phyloP scores from a whole-genome alignment of 2,329 filamentous ascomycete genomes.

The Curvularia sp. region DNA sequence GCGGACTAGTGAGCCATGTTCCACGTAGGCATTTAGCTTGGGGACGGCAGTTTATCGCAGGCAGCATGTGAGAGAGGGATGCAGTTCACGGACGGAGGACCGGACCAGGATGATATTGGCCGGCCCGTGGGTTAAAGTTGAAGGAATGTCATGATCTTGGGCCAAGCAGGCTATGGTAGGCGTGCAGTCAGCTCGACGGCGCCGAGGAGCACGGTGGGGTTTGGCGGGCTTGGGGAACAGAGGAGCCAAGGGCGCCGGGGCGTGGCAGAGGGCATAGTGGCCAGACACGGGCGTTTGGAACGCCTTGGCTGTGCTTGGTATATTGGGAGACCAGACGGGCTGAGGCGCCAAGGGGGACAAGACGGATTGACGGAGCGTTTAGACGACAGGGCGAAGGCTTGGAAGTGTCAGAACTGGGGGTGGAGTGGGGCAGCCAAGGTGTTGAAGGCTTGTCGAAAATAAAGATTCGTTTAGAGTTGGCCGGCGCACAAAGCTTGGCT shows the following conservation, averaged over 20 bases:
- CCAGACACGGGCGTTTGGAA: slow-evolving; percentile 22
- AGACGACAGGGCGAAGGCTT: slow-evolving; percentile 26
- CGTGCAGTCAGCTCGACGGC: slow-evolving; percentile 7
- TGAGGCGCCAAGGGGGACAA: slow-evolving; percentile 33
- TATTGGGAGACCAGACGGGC: slow-evolving; percentile 4
- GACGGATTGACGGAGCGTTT: slow-evolving; percentile 32
- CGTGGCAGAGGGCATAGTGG: slow-evolving; percentile 12
- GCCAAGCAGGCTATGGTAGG: slow-evolving; percentile 4
- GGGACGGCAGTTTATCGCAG: neutral
- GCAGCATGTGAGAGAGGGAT: neutral
- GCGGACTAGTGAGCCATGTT: slow-evolving; percentile 19
- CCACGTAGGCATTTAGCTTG: slow-evolving; percentile 16
- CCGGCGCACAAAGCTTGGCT: slow-evolving; percentile 41
- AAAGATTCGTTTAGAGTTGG: slow-evolving; percentile 46
- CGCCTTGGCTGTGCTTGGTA: slow-evolving; percentile 33
- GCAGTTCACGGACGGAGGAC: neutral
- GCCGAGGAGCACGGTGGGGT: slow-evolving; percentile 11
- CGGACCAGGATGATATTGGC: neutral
- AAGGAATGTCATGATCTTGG: neutral
- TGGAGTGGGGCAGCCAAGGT: slow-evolving; percentile 35
- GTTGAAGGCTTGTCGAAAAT: slow-evolving; percentile 46
- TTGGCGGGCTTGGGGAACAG: slow-evolving; percentile 27
- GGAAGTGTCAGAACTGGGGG: slow-evolving; percentile 36
- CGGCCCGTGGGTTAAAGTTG: neutral
- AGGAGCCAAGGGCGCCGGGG: slow-evolving; percentile 28